A percentile compares a stretch with the other conserved stretches of the same genome.
phyloP scores from a whole-genome alignment of 2,329 filamentous ascomycete species.

The Colletotrichum sp. region DNA sequence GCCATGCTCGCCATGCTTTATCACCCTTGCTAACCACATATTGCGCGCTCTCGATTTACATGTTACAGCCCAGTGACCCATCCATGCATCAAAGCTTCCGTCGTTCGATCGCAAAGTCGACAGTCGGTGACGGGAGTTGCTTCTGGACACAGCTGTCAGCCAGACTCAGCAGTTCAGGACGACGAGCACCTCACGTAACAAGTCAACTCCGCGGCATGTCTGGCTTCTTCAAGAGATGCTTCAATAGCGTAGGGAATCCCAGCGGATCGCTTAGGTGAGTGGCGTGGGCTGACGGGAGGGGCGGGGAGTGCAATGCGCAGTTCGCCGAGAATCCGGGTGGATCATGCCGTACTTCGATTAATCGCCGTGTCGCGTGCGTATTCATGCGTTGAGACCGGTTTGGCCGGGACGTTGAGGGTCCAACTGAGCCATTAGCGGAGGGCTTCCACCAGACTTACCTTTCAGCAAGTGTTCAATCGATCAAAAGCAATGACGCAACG shows the following conservation, averaged over 20 bases:
- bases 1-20: neutral
- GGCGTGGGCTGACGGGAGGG: neutral
- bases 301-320: neutral
- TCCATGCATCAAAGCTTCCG: neutral
- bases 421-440: constrained; percentile 8
- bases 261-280: neutral
- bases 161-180: neutral
- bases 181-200: neutral
- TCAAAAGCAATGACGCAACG: neutral
- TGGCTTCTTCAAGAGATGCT: neutral
- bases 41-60: neutral
- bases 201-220: neutral
- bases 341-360: neutral
- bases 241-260: neutral
- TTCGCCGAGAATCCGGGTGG: neutral
- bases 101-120: neutral
- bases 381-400: neutral
- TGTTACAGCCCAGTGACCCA: neutral
- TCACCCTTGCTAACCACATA: neutral
- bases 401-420: neutral
- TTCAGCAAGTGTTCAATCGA: neutral
- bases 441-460: neutral
- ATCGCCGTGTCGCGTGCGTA: neutral
- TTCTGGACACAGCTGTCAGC: neutral
- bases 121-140: neutral